Conservation (phyloP, 2,329 filamentous ascomycete species). For the Colletotrichum spinosum region DNA sequence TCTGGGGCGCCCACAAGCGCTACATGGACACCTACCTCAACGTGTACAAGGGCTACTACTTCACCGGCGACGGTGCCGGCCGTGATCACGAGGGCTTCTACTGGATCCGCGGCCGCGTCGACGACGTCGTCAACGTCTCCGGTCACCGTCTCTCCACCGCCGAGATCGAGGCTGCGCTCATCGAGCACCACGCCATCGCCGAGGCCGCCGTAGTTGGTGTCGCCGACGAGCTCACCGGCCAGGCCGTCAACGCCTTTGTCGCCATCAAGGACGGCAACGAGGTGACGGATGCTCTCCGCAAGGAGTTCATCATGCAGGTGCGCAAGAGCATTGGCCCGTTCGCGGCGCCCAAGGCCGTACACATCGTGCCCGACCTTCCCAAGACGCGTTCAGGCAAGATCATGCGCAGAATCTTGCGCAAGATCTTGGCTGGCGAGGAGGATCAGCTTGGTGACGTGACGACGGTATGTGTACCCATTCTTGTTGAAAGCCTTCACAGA, state of each 20-base stretch:
- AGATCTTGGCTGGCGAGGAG: conserved; percentile 97
- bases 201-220: conserved; percentile 97
- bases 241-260: conserved; percentile 97
- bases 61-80: conserved; percentile 93
- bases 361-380: conserved; percentile 90
- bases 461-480: conserved; percentile 72
- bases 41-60: conserved; percentile 98
- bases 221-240: conserved; percentile 91
- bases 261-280: conserved; percentile 88
- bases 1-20: conserved; percentile 97
- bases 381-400: conserved; percentile 99
- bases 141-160: conserved; percentile 96
- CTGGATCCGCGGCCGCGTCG: conserved; percentile 98
- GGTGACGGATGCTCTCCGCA: conserved; percentile 82
- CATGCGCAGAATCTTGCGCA: conserved; percentile 95
- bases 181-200: conserved; percentile 90
- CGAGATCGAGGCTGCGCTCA: conserved; percentile 95
- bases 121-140: conserved; percentile 98
- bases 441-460: conserved; percentile 94
- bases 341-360: conserved; percentile 93
- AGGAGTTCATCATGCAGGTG: conserved; percentile 94
- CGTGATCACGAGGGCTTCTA: conserved; percentile 99
- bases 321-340: conserved; percentile 98
- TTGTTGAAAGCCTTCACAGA: conserved; percentile 1
- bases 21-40: conserved; percentile 99